These are phyloP conservation scores for Fusarium sp. DNA, from an alignment of 2,329 filamentous ascomycete species.

Conservation along the genomic window DNA sequence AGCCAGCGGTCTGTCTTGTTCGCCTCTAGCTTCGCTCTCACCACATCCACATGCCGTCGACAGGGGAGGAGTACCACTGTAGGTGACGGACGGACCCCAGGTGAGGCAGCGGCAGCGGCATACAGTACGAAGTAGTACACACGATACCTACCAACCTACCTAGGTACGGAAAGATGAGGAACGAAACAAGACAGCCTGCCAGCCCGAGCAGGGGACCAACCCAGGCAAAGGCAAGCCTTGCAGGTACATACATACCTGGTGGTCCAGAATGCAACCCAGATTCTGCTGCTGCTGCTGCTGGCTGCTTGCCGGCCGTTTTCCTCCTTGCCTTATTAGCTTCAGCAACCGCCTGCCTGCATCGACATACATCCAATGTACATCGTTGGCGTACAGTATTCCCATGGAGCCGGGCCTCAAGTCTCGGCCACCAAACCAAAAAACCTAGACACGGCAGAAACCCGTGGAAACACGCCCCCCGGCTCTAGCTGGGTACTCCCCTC, in stretches of 20 bases:
- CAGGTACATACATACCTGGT: not conserved
- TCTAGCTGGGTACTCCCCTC: slow-evolving; percentile 15
- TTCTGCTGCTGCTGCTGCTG: not conserved
- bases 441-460: slow-evolving; percentile 28
- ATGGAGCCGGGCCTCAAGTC: not conserved
- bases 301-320: not conserved
- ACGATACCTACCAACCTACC: not conserved
- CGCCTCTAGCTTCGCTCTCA: slow-evolving; percentile 39
- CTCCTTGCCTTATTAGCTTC: slow-evolving; percentile 7
- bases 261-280: slow-evolving; percentile 17
- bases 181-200: not conserved
- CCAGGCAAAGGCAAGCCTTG: not conserved
- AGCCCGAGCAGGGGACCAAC: not conserved
- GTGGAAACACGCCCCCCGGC: slow-evolving; percentile 35
- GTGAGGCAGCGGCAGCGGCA: slow-evolving; percentile 13
- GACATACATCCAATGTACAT: slow-evolving; percentile 4
- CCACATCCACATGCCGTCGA: slow-evolving; percentile 33
- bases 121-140: slow-evolving; percentile 31
- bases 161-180: not conserved
- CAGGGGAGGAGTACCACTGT: slow-evolving; percentile 20
- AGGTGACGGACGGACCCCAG: slow-evolving; percentile 27
- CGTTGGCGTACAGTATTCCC: not conserved
- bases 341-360: slow-evolving; percentile 23
- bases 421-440: slow-evolving; percentile 10
- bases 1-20: slow-evolving; percentile 38